Conservation (phyloP, 192 early-diverging fungal genomes). For the Gonapodya prolifera region DNA sequence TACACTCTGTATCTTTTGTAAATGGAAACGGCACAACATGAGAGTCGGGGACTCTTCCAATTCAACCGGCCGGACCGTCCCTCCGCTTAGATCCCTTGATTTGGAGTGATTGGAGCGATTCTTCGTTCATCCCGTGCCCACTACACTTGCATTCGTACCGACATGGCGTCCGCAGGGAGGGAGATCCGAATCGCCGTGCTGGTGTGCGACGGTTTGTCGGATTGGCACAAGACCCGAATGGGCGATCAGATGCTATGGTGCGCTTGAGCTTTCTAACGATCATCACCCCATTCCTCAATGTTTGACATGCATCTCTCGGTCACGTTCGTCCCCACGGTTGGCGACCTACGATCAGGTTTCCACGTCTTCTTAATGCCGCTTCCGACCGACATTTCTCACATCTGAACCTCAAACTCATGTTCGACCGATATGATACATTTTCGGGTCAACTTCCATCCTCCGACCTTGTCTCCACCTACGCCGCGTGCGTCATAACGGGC, state of each 20-base stretch:
- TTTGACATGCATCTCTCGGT: no score
- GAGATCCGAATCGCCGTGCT: not conserved
- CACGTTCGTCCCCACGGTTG: no score
- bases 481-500: not conserved
- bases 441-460: not conserved
- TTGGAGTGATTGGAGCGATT: no score
- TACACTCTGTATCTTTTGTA: no score
- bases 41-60: no score
- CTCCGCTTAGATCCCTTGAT: no score
- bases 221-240: not conserved
- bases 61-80: no score
- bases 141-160: no score
- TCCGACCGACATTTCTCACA: not conserved
- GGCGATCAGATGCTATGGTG: not conserved
- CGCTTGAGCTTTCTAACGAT: no score
- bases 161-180: not conserved
- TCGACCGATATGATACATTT: not conserved
- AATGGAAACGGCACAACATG: no score
- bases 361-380: not conserved
- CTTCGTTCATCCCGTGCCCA: no score
- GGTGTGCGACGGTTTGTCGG: not conserved
- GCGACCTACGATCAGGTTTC: not conserved
- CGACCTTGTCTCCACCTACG: not conserved
- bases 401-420: not conserved
- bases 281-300: no score